Conservation (phyloP, 169 alveolate species). For the Cryptosporidium canis region DNA sequence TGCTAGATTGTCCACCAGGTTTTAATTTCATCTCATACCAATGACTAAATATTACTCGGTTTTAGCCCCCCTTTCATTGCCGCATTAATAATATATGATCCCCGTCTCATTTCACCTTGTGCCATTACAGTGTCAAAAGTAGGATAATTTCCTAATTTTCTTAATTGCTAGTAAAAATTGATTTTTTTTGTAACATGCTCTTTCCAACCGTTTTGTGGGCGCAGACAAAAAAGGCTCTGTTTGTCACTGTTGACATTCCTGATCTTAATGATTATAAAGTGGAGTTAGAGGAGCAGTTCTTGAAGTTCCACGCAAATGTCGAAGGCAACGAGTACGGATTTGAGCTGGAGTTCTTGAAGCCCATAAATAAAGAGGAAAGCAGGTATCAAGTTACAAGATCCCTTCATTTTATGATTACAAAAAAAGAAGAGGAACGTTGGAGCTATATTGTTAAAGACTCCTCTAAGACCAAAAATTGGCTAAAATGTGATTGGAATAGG, state of each 20-base stretch:
- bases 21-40: background rate
- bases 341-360: conserved; percentile 69
- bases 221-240: conserved; percentile 76
- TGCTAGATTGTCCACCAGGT: background rate
- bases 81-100: conserved; percentile 1
- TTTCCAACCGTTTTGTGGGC: conserved; percentile 83
- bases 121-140: background rate
- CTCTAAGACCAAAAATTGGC: conserved; percentile 75
- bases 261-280: conserved; percentile 74
- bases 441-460: conserved; percentile 76
- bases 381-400: conserved; percentile 80
- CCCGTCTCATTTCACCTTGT: conserved; percentile 33
- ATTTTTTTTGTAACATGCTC: conserved; percentile 29
- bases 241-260: conserved; percentile 79
- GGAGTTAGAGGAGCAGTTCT: conserved; percentile 66
- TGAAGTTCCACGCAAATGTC: conserved; percentile 70
- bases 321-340: conserved; percentile 71
- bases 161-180: background rate
- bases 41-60: background rate
- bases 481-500: conserved; percentile 80
- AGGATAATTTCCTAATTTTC: background rate
- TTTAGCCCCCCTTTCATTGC: conserved; percentile 3
- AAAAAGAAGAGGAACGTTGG: conserved; percentile 74
- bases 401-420: conserved; percentile 74
- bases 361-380: conserved; percentile 73